phyloP scores from a whole-genome alignment of 768 basidiomycete genomes.

The Amanita inopinata region DNA sequence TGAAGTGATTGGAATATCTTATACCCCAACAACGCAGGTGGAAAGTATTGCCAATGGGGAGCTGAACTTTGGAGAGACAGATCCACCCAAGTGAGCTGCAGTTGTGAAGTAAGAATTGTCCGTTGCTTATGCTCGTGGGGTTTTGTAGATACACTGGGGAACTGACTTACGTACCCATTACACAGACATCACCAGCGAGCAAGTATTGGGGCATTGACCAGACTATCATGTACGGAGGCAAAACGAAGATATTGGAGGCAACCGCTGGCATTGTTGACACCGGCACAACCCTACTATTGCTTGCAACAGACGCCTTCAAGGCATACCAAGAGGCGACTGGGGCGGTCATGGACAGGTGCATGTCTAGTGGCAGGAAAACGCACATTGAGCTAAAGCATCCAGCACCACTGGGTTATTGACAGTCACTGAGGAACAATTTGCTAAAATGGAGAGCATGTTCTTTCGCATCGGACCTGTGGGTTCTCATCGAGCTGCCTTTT shows the following conservation, averaged over 20 bases:
- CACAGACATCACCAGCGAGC: conserved; percentile 29
- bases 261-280: conserved; percentile 44
- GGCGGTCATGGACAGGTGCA: conserved; percentile 39
- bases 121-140: conserved; percentile 18
- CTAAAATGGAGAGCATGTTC: conserved; percentile 38
- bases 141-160: conserved; percentile 18
- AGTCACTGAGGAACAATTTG: conserved; percentile 38
- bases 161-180: conserved; percentile 27
- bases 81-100: conserved; percentile 36
- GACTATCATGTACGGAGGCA: conserved; percentile 31
- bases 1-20: conserved; percentile 43
- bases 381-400: no score
- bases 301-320: conserved; percentile 51
- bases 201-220: conserved; percentile 48
- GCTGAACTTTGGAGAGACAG: conserved; percentile 45
- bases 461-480: conserved; percentile 40
- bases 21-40: conserved; percentile 32
- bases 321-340: conserved; percentile 45
- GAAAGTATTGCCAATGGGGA: conserved; percentile 36
- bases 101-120: conserved; percentile 16
- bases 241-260: conserved; percentile 22
- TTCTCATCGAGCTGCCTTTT: no score
- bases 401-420: conserved; percentile 48
- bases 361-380: not conserved
- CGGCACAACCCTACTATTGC: conserved; percentile 41